Base-by-base conservation (phyloP, 345 rosid genomes). In the Dipteronia dyeriana region DNA sequence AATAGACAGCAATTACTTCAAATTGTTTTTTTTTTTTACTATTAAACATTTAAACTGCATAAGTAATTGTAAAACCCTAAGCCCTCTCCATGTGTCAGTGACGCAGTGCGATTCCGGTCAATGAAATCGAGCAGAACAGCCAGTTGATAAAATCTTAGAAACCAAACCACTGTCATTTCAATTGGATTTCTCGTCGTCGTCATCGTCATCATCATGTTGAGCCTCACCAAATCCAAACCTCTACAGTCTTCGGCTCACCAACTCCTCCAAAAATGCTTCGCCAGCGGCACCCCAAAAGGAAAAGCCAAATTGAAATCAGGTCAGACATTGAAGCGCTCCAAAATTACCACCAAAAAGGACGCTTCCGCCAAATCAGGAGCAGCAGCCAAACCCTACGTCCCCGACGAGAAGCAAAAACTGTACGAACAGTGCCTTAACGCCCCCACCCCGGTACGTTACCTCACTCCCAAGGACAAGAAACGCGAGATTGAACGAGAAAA, bases 401-500 rank as follows among this genome's bases (percentile, higher is more conserved):
- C 79, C 5, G 87, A 85, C 61, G 90, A 85, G 79, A 90, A 87
- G 70, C 67, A 85, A 45, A 77, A 75, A 34, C 78, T 93, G n/a
- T 86, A 86, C 75, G 97, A 91, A 1, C 83, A 83, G 49, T 95
- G 97, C 87, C 72, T 93, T 68, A 90, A 89, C 22, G 93, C 94
- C 3, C 98, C 98, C 2, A 86, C 93, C 1, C 97, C 97, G 2
- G 85, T 95, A 68, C 88, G 97, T 45, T 82, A 86, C 87, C 81
- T 93, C 31, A 81, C 81, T 29, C 91, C 93, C 1, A 91, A 88
- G 63, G 91, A 89, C 1, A 78, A 49, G 6, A 91, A 84, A 2
- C 87, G 97, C n/a, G 98, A 95, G 41, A 94, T 88, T 5, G 89
- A 86, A 79, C 81, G 97, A 14, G 90, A 93, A 76, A 93, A 95